Evolutionary conservation across 2,329 filamentous ascomycete genomes (phyloP).

Genomic region (Phyllosticta citribraziliensis): DNA sequence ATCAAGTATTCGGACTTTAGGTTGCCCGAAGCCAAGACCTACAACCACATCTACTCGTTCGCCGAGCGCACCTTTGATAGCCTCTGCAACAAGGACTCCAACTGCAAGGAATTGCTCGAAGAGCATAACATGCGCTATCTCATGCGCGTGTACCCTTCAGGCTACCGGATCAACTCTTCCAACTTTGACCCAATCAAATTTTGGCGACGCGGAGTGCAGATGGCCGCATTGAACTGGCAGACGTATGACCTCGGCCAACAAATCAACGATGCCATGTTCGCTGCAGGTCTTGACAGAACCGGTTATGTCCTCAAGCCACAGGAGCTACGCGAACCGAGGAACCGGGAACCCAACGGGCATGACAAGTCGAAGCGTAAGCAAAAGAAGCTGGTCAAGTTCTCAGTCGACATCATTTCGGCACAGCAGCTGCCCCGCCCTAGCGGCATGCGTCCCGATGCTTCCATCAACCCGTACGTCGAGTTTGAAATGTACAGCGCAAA

Average conservation of each 20-base stretch:
- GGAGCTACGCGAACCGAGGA: constrained; percentile 52
- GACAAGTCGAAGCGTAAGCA: constrained; percentile 55
- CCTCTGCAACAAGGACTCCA: constrained; percentile 64
- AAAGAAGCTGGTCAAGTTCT: constrained; percentile 74
- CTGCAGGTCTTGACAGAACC: constrained; percentile 71
- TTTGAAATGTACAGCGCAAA: constrained; percentile 92
- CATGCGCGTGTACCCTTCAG: constrained; percentile 89
- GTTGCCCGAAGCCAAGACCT: constrained; percentile 66
- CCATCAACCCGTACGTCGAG: constrained; percentile 87
- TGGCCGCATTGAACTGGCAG: constrained; percentile 98
- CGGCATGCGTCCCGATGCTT: constrained; percentile 59
- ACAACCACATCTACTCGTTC: constrained; percentile 94
- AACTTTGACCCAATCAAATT: constrained; percentile 93
- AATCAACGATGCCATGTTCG: constrained; percentile 96
- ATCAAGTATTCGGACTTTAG: constrained; percentile 81
- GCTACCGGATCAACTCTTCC: constrained; percentile 69
- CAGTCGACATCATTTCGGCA: constrained; percentile 81
- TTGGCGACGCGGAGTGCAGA: constrained; percentile 93
- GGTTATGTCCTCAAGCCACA: constrained; percentile 92
- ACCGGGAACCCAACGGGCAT: constrained; percentile 36
- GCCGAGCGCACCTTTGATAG: constrained; percentile 81
- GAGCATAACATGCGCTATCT: constrained; percentile 85
- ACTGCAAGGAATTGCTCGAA: constrained; percentile 68
- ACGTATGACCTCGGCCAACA: constrained; percentile 95
- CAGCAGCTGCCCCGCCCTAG: constrained; percentile 84